Base-by-base conservation (phyloP, 1,139 yeast genomes). In the Geotrichum histeridarum region DNA sequence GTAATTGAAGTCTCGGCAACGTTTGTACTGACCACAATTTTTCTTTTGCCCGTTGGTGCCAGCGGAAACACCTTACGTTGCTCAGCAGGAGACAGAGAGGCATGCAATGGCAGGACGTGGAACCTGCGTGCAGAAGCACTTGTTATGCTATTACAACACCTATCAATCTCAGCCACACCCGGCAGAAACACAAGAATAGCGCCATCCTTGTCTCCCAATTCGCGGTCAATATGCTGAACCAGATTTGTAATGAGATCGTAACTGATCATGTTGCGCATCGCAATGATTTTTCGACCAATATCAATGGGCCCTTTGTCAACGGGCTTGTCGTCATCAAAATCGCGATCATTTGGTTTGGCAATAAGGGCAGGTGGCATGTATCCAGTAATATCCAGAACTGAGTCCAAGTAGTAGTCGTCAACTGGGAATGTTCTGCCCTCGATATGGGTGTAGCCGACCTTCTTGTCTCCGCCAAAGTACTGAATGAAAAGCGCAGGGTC, bases 351-450 rank as follows among this genome's bases (percentile, higher is more conserved):
- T 9, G 36, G 30, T 18, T 53, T 48, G 2, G 27, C 15, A 17
- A 33, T 61, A 9, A 61, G 56, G 17, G 61, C 46, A 31, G 51
- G 51, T 4, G 65, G 63, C 42, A 60, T 56, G 49, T 59, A 65
- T 57, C 83, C 78, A 8, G 84, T 67, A 1, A 72, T 73, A 0
- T 73, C 71, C 39, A 91, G 70, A 27, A 89, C 75, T 15, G 80
- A 78, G 53, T 87, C 94, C 58, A 91, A 75, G 63, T 82, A 90
- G 56, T 71, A 73, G 64, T 90, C 96, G 50, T 79, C 69, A 45
- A 93, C 93, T 0, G 99, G 98, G 68, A 86, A 93, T 0, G 98
- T 93, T 61, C 98, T 76, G 1, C 99, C 99, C 64, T 85, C 89
- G 55, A 93, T 90, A 66, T 90, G 96, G 0, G 72, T 65, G 51